Evolutionary conservation across 345 rosid genomes (phyloP).

Genomic region (Eutrema japonicum): DNA sequence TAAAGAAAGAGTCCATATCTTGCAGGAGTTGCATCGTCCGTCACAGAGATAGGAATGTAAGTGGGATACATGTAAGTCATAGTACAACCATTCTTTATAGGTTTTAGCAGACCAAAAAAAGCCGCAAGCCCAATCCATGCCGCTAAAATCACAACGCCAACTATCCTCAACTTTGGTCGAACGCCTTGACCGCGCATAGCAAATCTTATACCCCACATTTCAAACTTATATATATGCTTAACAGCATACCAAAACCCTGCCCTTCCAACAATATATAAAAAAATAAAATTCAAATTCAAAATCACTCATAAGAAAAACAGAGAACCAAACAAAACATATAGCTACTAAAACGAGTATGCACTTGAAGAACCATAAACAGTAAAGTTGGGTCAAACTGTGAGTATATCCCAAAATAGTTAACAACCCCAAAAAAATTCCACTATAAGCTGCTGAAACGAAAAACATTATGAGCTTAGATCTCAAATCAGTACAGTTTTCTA

Average conservation of each 20-base stretch:
- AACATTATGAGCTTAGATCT: conserved; percentile 33
- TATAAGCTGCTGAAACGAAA: background rate
- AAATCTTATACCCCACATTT: conserved; percentile 38
- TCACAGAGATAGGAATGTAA: conserved; percentile 72
- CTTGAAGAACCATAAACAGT: conserved; percentile 19
- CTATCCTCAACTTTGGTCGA: conserved; percentile 57
- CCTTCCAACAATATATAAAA: background rate
- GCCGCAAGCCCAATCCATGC: conserved; percentile 62
- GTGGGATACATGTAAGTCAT: conserved; percentile 99
- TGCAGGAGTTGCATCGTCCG: conserved; percentile 48
- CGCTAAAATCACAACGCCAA: conserved; percentile 50
- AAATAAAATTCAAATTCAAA: background rate
- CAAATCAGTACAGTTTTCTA: conserved; percentile 7
- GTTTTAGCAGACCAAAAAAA: conserved; percentile 68
- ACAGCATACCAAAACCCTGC: conserved; percentile 36
- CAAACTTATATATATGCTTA: conserved; percentile 17
- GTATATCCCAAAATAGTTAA: conserved; percentile 21
- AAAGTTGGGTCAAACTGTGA: conserved; percentile 1
- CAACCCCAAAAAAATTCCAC: conserved; percentile 4
- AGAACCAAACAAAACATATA: conserved; percentile 6
- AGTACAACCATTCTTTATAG: conserved; percentile 78
- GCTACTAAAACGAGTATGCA: conserved; percentile 4
- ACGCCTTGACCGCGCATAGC: conserved; percentile 50
- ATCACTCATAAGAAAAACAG: conserved; percentile 5
- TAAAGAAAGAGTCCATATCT: conserved; percentile 84